Conservation (phyloP, 169 alveolate species). For the Theileria equi region DNA sequence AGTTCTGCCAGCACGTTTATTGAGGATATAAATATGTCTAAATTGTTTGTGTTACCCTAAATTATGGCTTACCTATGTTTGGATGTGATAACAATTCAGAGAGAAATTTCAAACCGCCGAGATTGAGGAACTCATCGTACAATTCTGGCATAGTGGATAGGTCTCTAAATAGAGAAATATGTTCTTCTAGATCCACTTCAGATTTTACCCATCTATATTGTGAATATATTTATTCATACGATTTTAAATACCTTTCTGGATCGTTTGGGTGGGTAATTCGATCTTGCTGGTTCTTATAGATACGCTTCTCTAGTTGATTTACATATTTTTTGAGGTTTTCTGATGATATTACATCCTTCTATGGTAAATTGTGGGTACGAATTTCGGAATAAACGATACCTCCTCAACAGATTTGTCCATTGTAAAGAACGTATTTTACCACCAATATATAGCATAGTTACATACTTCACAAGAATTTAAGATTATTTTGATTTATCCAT, state of each 20-base stretch:
- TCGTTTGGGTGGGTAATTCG: slow-evolving; percentile 50
- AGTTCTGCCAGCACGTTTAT: slow-evolving; percentile 62
- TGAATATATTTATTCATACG: too few species aligned
- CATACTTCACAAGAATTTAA: too few species aligned
- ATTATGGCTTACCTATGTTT: slow-evolving; percentile 43
- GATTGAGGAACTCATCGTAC: slow-evolving; percentile 26
- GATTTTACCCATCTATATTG: slow-evolving; percentile 68
- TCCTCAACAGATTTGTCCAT: background rate
- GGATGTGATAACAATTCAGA: slow-evolving; percentile 58
- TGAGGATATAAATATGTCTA: slow-evolving; percentile 66
- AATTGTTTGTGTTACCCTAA: background rate
- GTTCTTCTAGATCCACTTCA: slow-evolving; percentile 77
- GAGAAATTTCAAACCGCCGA: slow-evolving; percentile 53
- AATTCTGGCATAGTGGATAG: slow-evolving; percentile 65
- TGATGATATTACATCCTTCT: slow-evolving; percentile 4
- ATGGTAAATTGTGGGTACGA: background rate
- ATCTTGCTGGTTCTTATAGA: slow-evolving; percentile 33
- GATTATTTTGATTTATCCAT: too few species aligned
- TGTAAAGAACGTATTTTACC: too few species aligned
- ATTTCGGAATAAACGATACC: background rate
- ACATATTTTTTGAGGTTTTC: slow-evolving; percentile 18
- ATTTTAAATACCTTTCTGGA: slow-evolving; percentile 55
- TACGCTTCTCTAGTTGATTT: slow-evolving; percentile 17
- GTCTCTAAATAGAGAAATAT: slow-evolving; percentile 55
- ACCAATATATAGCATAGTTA: too few species aligned